Evolutionary conservation across 257 asterid genomes (phyloP).

Genomic region (Solanum medicagineum): DNA sequence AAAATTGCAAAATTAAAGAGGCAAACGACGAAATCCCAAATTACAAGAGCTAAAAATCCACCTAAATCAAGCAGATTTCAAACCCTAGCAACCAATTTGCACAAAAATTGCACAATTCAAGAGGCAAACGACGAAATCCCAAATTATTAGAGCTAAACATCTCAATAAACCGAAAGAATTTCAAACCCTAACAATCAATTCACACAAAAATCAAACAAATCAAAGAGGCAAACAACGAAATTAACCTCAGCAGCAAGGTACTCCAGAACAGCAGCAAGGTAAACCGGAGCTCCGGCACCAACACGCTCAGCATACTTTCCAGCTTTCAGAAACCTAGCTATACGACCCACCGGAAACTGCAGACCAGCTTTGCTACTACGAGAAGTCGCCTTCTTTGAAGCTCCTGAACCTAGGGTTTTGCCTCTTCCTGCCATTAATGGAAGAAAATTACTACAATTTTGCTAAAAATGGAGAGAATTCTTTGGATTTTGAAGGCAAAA

Average conservation of each 20-base stretch:
- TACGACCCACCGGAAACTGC: constrained; percentile 11
- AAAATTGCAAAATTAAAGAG: too few relatives aligned
- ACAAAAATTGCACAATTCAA: not conserved
- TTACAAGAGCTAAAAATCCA: too few relatives aligned
- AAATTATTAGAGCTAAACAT: too few relatives aligned
- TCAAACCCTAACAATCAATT: not conserved
- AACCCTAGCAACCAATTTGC: not conserved
- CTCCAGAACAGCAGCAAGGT: constrained; percentile 6
- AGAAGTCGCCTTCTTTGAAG: constrained; percentile 6
- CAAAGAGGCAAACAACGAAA: not conserved
- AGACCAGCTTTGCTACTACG: constrained; percentile 13
- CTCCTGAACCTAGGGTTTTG: constrained; percentile 6
- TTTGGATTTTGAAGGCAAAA: not conserved
- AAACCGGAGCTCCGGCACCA: constrained; percentile 12
- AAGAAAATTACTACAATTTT: too few relatives aligned
- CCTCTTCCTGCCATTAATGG: constrained; percentile 5
- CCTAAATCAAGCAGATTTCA: not conserved
- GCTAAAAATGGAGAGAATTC: too few relatives aligned
- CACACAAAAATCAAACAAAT: not conserved
- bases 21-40: too few relatives aligned
- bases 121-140: not conserved
- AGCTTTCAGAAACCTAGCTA: constrained; percentile 5
- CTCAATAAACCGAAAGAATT: not conserved
- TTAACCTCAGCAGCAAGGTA: constrained; percentile 7
- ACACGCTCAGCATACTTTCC: constrained; percentile 10